phyloP scores from a whole-genome alignment of 1,284 basidiomycete genomes.

The Trichosporon asahii region DNA sequence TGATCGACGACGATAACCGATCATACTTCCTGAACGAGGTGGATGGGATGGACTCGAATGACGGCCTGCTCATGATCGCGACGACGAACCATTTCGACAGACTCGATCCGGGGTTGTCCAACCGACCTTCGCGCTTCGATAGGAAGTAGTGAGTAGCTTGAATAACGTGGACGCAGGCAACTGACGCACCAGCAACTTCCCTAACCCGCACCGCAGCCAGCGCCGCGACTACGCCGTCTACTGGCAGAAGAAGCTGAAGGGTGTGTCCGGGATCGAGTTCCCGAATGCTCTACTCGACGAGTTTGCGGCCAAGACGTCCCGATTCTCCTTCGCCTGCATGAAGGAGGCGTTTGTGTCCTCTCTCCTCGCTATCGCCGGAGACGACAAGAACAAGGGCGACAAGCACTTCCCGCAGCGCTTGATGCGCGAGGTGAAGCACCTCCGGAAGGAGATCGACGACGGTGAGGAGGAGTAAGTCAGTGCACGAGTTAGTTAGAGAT shows the following conservation, averaged over 20 bases:
- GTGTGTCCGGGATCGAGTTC: constrained; percentile 62
- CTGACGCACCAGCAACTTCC: constrained; percentile 45
- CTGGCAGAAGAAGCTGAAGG: constrained; percentile 69
- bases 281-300: constrained; percentile 62
- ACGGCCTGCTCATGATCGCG: constrained; percentile 70
- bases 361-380: constrained; percentile 32
- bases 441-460: constrained; percentile 45
- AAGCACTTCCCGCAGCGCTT: constrained; percentile 56
- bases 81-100: constrained; percentile 79
- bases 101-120: constrained; percentile 69
- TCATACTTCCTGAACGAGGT: constrained; percentile 82
- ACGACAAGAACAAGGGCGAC: constrained; percentile 24
- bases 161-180: too few relatives aligned
- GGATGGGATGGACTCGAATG: constrained; percentile 60
- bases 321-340: constrained; percentile 75
- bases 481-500: neutral
- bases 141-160: constrained; percentile 74
- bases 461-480: neutral
- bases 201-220: constrained; percentile 62
- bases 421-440: constrained; percentile 59
- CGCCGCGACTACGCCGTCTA: constrained; percentile 65
- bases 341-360: constrained; percentile 66
- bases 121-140: constrained; percentile 75
- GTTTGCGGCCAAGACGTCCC: constrained; percentile 60
- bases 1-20: constrained; percentile 69